Base-by-base conservation (phyloP, 2,329 filamentous ascomycete genomes). In the Fusarium nygamai region DNA sequence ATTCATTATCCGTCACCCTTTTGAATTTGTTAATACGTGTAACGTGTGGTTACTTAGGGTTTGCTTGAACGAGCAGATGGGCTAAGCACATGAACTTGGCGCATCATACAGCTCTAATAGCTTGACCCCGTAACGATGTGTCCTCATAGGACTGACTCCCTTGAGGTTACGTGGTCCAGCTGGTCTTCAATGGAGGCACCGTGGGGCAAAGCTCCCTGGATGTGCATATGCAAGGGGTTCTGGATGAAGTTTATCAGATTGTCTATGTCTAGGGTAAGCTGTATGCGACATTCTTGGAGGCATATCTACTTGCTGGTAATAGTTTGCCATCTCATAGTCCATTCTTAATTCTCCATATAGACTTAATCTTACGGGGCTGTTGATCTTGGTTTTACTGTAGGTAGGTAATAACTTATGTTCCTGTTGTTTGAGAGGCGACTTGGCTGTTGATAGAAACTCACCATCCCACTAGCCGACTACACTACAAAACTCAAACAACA, bases 201-300 rank as follows among this genome's bases (percentile, higher is more conserved):
- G 27, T n/a, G 61, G 50, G 17, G 22, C 27, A 54, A 54, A 46
- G 27, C 13, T 36, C 39, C 39, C 24, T 53, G 8, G n/a, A 19
- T 47, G 29, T 63, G n/a, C 22, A 36, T 16, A 51, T 66, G 58
- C 63, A 66, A 64, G 67, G 63, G 60, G 36, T 43, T 47, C 39
- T 22, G 5, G 20, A 7, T 5, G 27, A 29, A 41, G 19, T 16
- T 11, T n/a, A 17, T 22, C 31, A 9, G 39, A n/a, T 19, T 29
- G 14, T 20, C n/a, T 8, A 2, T 20, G 50, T 64, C n/a, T 12
- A 64, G 59, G 67, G 59, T 69, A 69, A 17, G 11, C n/a, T 36
- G n/a, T 17, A 14, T 33, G 14, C 13, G 27, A 29, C 13, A 19
- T 29, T 29, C 24, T 29, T 39, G 20, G 14, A 54, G 24, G 34